Base-by-base conservation (phyloP, 2,329 filamentous ascomycete genomes). In the Cryphonectria naterciae region DNA sequence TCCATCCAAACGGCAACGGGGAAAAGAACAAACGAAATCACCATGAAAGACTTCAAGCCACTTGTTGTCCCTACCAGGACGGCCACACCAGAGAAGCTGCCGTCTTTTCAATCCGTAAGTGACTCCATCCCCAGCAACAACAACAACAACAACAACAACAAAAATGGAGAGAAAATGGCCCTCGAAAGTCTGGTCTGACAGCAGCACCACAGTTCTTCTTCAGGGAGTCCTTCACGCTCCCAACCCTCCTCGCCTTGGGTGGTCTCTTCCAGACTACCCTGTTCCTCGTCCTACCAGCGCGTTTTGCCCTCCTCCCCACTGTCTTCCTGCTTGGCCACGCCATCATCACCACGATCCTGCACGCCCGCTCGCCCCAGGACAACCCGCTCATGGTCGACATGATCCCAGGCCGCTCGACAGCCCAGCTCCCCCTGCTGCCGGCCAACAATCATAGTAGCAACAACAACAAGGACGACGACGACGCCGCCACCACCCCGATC, bases 221-320 rank as follows among this genome's bases (percentile, higher is more conserved):
- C 66, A 74, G 73, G 39, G 69, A 74, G 39, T 19, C 58, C 4
- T 70, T 74, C 58, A 67, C 67, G 13, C 62, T 73, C n/a, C 58
- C 62, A 15, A 73, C 72, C 1, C 17, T 74, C 13, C 39, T 74
- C n/a, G 61, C 67, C 4, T 4, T 73, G n/a, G 73, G 73, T 7
- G 73, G 69, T 3, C 62, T 73, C 7, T 2, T 56, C 41, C 73
- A 74, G 43, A 56, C 62, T 11, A 2, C 60, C 39, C 28, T 66
- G 6, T 28, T 68, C 41, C 28, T 70, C 11, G 17, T 70, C 1
- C 49, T 74, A 8, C 72, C 72, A 1, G 62, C 63, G 2, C 72
- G 68, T 19, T 73, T 69, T 19, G 49, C 73, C 58, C 39, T 73
- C 25, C 11, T 72, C 7, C 73, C 73, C 0, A 17, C 67, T 15